A percentile compares a stretch with the other conserved stretches of the same genome.
Conservation (phyloP, 805 yeast genomes). For the Myxozyma neotropica region DNA sequence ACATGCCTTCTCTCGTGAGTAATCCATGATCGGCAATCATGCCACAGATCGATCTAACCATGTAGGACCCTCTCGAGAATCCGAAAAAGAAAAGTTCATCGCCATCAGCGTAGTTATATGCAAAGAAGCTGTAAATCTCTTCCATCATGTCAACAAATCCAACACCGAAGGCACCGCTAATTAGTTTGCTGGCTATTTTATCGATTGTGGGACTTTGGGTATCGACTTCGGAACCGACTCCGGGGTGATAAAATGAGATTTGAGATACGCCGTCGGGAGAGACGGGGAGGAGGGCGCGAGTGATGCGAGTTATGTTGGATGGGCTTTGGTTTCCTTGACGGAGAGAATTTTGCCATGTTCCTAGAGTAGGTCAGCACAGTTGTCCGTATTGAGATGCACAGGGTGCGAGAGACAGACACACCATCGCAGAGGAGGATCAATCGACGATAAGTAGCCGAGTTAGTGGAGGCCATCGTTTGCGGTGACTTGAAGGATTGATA, state of each 20-base stretch:
- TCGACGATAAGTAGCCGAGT: not conserved
- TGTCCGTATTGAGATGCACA: not conserved
- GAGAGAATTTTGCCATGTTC: slow-evolving; percentile 28
- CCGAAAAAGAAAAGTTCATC: slow-evolving; percentile 32
- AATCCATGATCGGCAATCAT: slow-evolving; percentile 23
- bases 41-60: slow-evolving; percentile 21
- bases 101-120: slow-evolving; percentile 25
- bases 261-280: slow-evolving; percentile 8
- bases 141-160: slow-evolving; percentile 17
- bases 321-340: slow-evolving; percentile 8
- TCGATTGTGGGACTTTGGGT: not conserved
- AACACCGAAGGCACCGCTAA: slow-evolving; percentile 4
- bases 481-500: not conserved
- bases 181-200: not conserved
- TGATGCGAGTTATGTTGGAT: slow-evolving; percentile 22
- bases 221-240: slow-evolving; percentile 13
- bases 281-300: slow-evolving; percentile 19
- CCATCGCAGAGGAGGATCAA: slow-evolving; percentile 9
- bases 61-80: slow-evolving; percentile 27
- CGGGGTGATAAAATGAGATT: slow-evolving; percentile 16
- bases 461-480: not conserved
- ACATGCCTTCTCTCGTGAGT: slow-evolving; percentile 21
- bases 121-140: slow-evolving; percentile 22
- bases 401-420: not conserved
- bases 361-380: not conserved